These are phyloP conservation scores for Schoenoplectus triqueter DNA, from an alignment of 202 grass and related monocot genomes.

Conservation along the genomic window DNA sequence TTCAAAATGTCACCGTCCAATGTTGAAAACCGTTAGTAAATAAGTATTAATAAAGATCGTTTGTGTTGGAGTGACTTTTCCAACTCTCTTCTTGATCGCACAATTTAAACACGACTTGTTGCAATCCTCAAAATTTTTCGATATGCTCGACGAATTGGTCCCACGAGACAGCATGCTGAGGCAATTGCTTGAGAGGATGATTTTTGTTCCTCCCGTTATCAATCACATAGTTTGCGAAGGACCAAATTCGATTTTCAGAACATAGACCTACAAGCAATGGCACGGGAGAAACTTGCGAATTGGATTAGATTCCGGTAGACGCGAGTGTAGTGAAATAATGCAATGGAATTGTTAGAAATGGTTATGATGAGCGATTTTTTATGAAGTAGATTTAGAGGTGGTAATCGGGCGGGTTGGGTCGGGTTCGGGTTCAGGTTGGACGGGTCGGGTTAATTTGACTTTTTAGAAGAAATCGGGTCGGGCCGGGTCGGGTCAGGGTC, in stretches of 20 bases:
- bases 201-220: conserved; percentile 34
- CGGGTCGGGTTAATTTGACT: too few species aligned
- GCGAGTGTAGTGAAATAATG: conserved; percentile 33
- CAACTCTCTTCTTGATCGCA: conserved; percentile 54
- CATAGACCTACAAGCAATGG: conserved; percentile 60
- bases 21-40: too few species aligned
- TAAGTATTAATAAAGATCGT: too few species aligned
- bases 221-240: conserved; percentile 74
- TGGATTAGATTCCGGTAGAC: conserved; percentile 50
- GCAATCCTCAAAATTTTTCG: conserved; percentile 52
- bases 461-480: too few species aligned
- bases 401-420: too few species aligned
- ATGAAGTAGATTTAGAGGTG: background rate
- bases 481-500: too few species aligned
- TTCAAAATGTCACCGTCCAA: too few species aligned
- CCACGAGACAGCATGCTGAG: conserved; percentile 46
- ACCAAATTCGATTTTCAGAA: conserved; percentile 40
- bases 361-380: conserved; percentile 56
- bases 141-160: conserved; percentile 51
- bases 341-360: conserved; percentile 39
- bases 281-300: conserved; percentile 45
- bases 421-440: too few species aligned
- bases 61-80: too few species aligned
- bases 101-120: conserved; percentile 58
- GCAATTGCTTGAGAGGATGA: conserved; percentile 47